Percentiles rank a stretch among this genome's conserved stretches.
Evolutionary conservation across 176 grass and related monocot genomes (phyloP).

Genomic region (Hyparrhenia diplandra): DNA sequence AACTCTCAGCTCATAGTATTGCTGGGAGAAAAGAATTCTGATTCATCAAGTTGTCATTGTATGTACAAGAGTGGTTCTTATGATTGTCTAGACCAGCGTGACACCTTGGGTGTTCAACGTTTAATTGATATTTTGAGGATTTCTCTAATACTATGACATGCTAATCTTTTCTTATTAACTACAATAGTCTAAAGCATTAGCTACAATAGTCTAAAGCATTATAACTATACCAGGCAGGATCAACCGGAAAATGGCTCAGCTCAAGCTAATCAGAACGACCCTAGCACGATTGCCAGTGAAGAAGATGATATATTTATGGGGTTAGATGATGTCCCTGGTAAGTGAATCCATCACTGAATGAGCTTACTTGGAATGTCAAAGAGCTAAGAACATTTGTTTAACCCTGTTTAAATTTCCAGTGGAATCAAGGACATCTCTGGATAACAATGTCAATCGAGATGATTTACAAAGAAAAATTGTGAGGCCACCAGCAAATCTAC

Average conservation of each 20-base stretch:
- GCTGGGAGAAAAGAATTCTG: background rate
- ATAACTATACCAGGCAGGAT: constrained; percentile 54
- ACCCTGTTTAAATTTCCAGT: constrained; percentile 41
- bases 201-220: constrained; percentile 17
- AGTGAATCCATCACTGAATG: background rate
- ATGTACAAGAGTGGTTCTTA: background rate
- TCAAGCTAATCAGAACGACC: constrained; percentile 46
- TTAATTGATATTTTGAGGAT: background rate
- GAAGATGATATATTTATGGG: constrained; percentile 72
- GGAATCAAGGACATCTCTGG: constrained; percentile 69
- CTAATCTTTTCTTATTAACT: background rate
- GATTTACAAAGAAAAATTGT: constrained; percentile 44
- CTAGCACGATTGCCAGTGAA: constrained; percentile 36
- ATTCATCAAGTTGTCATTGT: background rate
- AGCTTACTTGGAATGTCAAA: constrained; percentile 8
- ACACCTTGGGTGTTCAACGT: background rate
- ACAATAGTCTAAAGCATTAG: constrained; percentile 20
- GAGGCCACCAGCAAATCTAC: constrained; percentile 81
- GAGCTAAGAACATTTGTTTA: constrained; percentile 5
- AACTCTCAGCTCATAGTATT: background rate
- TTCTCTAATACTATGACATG: background rate
- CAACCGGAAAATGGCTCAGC: constrained; percentile 61
- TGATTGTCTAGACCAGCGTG: background rate
- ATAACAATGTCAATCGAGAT: constrained; percentile 42
- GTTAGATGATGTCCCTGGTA: constrained; percentile 92